A percentile compares a stretch with the other conserved stretches of the same genome.
Evolutionary conservation across 2,329 filamentous ascomycete species (phyloP).

Genomic region (Sphaceloma murrayae): DNA sequence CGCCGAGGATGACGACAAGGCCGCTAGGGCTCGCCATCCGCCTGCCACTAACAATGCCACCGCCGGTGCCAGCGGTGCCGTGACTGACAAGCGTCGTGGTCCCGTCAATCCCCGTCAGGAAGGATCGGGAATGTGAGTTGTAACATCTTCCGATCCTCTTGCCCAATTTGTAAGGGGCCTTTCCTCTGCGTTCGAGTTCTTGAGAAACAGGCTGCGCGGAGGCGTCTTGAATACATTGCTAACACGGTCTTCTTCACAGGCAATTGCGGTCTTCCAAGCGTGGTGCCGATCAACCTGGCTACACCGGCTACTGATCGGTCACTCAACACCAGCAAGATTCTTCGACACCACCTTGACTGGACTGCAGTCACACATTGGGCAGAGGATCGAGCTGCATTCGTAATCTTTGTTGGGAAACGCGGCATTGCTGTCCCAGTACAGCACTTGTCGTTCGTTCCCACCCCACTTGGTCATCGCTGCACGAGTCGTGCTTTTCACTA

Average conservation of each 20-base stretch:
- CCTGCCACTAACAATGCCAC: conserved; percentile 57
- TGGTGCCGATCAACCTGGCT: conserved; percentile 39
- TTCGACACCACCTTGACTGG: conserved; percentile 7
- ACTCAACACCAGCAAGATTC: not conserved
- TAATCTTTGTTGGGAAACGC: conserved; percentile 34
- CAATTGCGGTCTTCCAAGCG: conserved; percentile 45
- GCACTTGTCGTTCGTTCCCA: conserved; percentile 23
- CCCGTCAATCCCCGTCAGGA: conserved; percentile 71
- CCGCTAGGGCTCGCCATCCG: conserved; percentile 46
- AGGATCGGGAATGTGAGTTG: conserved; percentile 95
- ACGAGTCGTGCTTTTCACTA: conserved; percentile 13
- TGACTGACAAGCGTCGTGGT: conserved; percentile 57
- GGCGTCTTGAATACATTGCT: conserved; percentile 46
- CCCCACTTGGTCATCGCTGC: conserved; percentile 21
- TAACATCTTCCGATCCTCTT: conserved; percentile 55
- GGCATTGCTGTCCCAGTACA: conserved; percentile 34
- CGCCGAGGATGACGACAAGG: conserved; percentile 68
- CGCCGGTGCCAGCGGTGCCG: conserved; percentile 50
- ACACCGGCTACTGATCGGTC: conserved; percentile 38
- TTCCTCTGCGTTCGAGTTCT: conserved; percentile 76
- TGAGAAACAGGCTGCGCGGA: conserved; percentile 61
- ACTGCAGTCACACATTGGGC: conserved; percentile 9
- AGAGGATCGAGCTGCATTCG: conserved; percentile 22
- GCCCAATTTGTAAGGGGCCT: conserved; percentile 66
- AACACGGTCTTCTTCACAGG: conserved; percentile 37